Conservation (phyloP, 768 basidiomycete genomes). For the Suillus weaverae region DNA sequence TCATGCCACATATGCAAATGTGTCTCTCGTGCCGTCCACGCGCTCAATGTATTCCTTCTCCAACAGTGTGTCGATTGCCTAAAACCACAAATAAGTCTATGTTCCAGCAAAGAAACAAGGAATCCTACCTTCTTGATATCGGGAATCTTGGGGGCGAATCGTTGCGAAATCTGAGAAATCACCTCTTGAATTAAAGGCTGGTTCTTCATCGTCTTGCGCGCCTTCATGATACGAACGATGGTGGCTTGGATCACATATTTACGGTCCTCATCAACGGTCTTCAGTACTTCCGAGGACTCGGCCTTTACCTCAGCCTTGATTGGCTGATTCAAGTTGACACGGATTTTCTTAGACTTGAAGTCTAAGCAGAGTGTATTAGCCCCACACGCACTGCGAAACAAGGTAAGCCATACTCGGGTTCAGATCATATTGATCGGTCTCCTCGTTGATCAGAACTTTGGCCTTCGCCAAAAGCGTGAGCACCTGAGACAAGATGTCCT, state of each 20-base stretch:
- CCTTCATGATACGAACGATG: slow-evolving; percentile 95
- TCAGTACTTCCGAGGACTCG: slow-evolving; percentile 85
- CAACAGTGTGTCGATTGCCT: slow-evolving; percentile 89
- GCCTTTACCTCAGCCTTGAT: slow-evolving; percentile 95
- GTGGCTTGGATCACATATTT: slow-evolving; percentile 96
- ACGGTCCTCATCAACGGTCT: slow-evolving; percentile 95
- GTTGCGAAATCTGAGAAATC: slow-evolving; percentile 82
- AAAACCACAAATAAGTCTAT: slow-evolving; percentile 12
- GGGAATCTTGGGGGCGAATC: slow-evolving; percentile 90
- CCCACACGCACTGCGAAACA: neutral
- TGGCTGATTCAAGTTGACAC: slow-evolving; percentile 86
- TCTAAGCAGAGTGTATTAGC: slow-evolving; percentile 41
- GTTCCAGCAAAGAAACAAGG: neutral
- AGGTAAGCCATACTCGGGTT: slow-evolving; percentile 61
- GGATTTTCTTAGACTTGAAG: slow-evolving; percentile 93
- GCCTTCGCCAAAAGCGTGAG: slow-evolving; percentile 75
- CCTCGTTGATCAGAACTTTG: slow-evolving; percentile 87
- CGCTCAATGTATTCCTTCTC: slow-evolving; percentile 99
- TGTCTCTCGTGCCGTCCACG: slow-evolving; percentile 87
- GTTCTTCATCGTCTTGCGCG: slow-evolving; percentile 93
- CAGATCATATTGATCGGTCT: slow-evolving; percentile 86
- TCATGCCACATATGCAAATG: slow-evolving; percentile 43
- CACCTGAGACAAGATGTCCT: slow-evolving; percentile 74
- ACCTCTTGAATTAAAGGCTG: slow-evolving; percentile 88
- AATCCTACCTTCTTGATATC: slow-evolving; percentile 88